phyloP scores from a whole-genome alignment of 1,284 basidiomycete species.

The Leccinum pachyderme region DNA sequence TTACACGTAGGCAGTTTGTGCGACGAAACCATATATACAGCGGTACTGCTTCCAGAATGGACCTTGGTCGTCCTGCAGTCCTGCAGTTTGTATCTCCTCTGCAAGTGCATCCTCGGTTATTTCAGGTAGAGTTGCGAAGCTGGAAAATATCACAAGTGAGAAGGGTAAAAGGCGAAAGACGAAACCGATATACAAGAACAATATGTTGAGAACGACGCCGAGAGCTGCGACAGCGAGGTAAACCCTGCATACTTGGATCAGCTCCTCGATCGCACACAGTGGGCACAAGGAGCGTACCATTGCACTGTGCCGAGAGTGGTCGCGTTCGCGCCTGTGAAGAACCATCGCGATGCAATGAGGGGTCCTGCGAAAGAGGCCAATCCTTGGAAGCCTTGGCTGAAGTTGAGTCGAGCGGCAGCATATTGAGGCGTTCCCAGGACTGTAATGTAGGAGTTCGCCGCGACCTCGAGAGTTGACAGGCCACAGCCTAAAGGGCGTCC shows the following conservation, averaged over 20 bases:
- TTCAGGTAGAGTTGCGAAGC: constrained; percentile 73
- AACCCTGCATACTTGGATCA: constrained; percentile 44
- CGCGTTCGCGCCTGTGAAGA: constrained; percentile 66
- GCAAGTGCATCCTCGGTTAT: constrained; percentile 67
- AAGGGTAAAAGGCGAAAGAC: neutral
- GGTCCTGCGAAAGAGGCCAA: constrained; percentile 78
- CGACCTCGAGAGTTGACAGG: constrained; percentile 65
- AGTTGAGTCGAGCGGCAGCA: constrained; percentile 77
- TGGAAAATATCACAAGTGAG: constrained; percentile 22
- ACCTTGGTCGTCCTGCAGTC: constrained; percentile 44
- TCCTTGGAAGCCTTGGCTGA: constrained; percentile 82
- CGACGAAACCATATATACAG: constrained; percentile 70
- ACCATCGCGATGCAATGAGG: constrained; percentile 75
- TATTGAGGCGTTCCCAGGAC: constrained; percentile 65
- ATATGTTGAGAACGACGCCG: constrained; percentile 59
- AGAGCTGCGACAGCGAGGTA: constrained; percentile 76
- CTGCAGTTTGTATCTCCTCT: constrained; percentile 47
- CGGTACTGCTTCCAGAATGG: constrained; percentile 72
- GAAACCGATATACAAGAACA: constrained; percentile 55
- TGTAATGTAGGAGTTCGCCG: constrained; percentile 80
- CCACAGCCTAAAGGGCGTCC: constrained; percentile 54
- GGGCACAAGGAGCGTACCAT: constrained; percentile 42
- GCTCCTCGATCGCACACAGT: neutral
- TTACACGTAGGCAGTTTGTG: constrained; percentile 69
- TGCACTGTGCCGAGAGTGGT: constrained; percentile 68